Evolutionary conservation across 2,329 filamentous ascomycete species (phyloP).

Genomic region (Ciborinia camelliae): DNA sequence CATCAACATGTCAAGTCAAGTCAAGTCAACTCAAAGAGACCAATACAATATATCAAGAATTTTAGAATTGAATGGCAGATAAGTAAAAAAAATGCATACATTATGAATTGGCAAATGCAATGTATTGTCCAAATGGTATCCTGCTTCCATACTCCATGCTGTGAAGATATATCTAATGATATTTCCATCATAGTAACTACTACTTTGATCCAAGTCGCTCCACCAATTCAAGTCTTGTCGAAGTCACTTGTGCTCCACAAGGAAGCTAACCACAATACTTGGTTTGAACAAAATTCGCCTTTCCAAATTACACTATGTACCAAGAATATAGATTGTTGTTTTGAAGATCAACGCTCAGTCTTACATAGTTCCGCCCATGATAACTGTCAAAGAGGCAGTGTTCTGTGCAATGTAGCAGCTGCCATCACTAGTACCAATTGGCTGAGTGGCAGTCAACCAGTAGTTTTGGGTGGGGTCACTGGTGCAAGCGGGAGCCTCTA

Average conservation of each 20-base stretch:
- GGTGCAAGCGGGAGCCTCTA: slow-evolving; percentile 30
- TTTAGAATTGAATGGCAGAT: not conserved
- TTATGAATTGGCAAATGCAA: slow-evolving; percentile 8
- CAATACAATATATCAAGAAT: not conserved
- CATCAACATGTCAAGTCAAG: not conserved
- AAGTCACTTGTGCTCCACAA: slow-evolving; percentile 16
- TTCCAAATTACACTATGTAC: slow-evolving; percentile 30
- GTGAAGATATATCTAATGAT: slow-evolving; percentile 9
- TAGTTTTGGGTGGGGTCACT: slow-evolving; percentile 33
- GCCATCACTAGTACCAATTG: slow-evolving; percentile 34
- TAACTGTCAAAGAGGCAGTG: slow-evolving; percentile 28
- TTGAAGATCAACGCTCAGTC: not conserved
- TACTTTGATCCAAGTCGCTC: not conserved
- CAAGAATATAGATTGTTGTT: slow-evolving; percentile 22
- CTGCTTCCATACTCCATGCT: slow-evolving; percentile 5
- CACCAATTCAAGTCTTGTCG: not conserved
- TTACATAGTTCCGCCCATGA: slow-evolving; percentile 33
- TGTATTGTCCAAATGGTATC: slow-evolving; percentile 8
- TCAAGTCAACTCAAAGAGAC: not conserved
- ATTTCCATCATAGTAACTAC: slow-evolving; percentile 10
- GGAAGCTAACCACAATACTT: not conserved
- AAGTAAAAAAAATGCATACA: slow-evolving; percentile 5
- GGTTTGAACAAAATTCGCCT: not conserved
- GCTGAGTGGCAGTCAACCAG: slow-evolving; percentile 31
- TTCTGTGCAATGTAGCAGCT: slow-evolving; percentile 32